Evolutionary conservation across 2,329 filamentous ascomycete genomes (phyloP).

Genomic region (Botrytis aclada): DNA sequence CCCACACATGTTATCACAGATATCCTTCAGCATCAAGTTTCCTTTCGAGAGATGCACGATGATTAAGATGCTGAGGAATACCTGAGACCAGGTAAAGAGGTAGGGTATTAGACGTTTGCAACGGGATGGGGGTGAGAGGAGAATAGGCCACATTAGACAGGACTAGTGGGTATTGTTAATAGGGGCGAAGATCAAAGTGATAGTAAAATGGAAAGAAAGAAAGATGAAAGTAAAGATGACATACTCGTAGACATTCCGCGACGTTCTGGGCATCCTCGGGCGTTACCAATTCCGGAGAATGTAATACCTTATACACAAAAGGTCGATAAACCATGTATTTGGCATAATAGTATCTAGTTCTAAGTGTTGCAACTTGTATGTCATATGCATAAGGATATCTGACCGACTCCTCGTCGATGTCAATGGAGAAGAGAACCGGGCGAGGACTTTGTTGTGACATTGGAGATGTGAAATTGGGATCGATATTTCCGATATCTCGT

Average conservation of each 20-base stretch:
- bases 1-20: constrained; percentile 49
- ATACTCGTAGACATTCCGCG: constrained; percentile 51
- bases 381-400: constrained; percentile 53
- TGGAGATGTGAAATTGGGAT: constrained; percentile 25
- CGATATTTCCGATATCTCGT: constrained; percentile 17
- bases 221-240: not conserved
- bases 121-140: constrained; percentile 53
- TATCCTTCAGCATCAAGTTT: constrained; percentile 48
- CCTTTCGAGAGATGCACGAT: constrained; percentile 54
- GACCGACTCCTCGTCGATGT: constrained; percentile 45
- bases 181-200: not conserved
- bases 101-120: constrained; percentile 58
- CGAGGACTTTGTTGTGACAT: constrained; percentile 29
- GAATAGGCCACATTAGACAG: constrained; percentile 58
- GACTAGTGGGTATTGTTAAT: constrained; percentile 37
- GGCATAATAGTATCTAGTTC: constrained; percentile 57
- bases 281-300: constrained; percentile 53
- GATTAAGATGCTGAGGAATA: constrained; percentile 56
- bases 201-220: not conserved
- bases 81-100: constrained; percentile 61
- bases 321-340: constrained; percentile 57
- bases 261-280: constrained; percentile 53
- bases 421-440: constrained; percentile 46
- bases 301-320: constrained; percentile 58
- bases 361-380: constrained; percentile 54